Evolutionary conservation across 352 stramenopile species (phyloP).

Genomic region (Aphanomyces invadans): DNA sequence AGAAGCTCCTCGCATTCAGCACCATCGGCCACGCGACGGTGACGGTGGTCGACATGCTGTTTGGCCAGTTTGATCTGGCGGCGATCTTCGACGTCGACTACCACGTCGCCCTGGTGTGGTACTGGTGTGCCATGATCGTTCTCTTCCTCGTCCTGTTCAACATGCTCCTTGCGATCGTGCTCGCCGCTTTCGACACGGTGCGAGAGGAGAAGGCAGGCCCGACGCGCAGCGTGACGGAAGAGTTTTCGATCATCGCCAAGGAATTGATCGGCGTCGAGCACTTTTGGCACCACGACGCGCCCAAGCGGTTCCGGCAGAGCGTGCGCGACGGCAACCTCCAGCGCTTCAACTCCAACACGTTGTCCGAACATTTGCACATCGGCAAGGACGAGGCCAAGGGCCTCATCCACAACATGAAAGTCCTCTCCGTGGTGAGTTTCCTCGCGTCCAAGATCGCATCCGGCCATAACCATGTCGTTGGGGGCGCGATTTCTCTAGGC

Average conservation of each 20-base stretch:
- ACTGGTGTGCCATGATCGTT: conserved; percentile 58
- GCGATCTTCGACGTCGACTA: conserved; percentile 38
- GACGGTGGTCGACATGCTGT: conserved; percentile 59
- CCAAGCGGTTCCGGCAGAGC: conserved; percentile 8
- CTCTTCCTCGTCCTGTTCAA: conserved; percentile 59
- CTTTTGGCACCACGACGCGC: not conserved
- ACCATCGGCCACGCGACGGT: conserved; percentile 38
- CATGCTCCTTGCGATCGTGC: conserved; percentile 65
- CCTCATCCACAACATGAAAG: conserved; percentile 8
- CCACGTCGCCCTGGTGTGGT: conserved; percentile 48
- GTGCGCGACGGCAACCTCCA: not conserved
- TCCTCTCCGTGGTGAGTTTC: not conserved
- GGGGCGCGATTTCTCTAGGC: no score
- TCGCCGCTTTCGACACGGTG: conserved; percentile 47
- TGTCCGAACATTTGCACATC: conserved; percentile 2
- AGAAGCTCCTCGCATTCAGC: conserved; percentile 41
- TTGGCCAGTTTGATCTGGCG: conserved; percentile 52
- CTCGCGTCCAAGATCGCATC: no score
- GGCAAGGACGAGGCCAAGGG: conserved; percentile 1
- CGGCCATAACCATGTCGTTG: no score
- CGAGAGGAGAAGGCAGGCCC: conserved; percentile 29
- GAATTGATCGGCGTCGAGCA: not conserved
- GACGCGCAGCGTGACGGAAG: not conserved
- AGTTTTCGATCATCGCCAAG: conserved; percentile 6
- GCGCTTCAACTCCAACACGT: not conserved